Conservation (phyloP, 495 filamentous ascomycete species). For the Annulohypoxylon bovei region DNA sequence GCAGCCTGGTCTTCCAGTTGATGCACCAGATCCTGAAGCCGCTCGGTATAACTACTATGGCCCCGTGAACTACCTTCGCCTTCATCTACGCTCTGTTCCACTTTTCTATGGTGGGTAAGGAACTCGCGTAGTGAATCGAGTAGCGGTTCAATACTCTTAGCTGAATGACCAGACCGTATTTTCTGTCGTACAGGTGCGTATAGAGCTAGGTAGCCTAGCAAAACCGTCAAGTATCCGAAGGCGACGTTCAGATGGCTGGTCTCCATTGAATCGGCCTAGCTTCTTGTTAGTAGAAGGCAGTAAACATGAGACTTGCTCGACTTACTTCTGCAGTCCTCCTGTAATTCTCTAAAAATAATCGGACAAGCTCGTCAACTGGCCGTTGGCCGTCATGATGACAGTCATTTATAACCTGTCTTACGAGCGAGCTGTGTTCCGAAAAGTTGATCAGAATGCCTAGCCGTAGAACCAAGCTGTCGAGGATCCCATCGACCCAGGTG, state of each 20-base stretch:
- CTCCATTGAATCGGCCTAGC: slow-evolving; percentile 82
- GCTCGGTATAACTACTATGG: slow-evolving; percentile 64
- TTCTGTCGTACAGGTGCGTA: slow-evolving; percentile 59
- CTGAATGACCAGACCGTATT: slow-evolving; percentile 64
- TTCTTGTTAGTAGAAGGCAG: slow-evolving; percentile 23
- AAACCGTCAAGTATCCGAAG: slow-evolving; percentile 87
- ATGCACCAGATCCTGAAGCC: slow-evolving; percentile 66
- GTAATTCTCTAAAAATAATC: slow-evolving; percentile 63
- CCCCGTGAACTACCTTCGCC: slow-evolving; percentile 54
- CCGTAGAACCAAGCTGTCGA: slow-evolving; percentile 80
- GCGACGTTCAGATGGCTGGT: slow-evolving; percentile 88
- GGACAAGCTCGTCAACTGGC: slow-evolving; percentile 58
- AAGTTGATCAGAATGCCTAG: slow-evolving; percentile 91
- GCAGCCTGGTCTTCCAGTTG: slow-evolving; percentile 49
- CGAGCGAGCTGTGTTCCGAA: slow-evolving; percentile 68
- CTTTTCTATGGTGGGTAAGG: slow-evolving; percentile 76
- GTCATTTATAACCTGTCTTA: slow-evolving; percentile 44
- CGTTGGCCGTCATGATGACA: slow-evolving; percentile 41
- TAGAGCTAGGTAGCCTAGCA: slow-evolving; percentile 82
- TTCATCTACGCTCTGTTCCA: slow-evolving; percentile 67
- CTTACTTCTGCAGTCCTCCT: slow-evolving; percentile 60
- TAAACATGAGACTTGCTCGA: slow-evolving; percentile 16
- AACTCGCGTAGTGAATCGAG: slow-evolving; percentile 89
- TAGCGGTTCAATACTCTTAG: slow-evolving; percentile 68
- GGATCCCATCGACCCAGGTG: slow-evolving; percentile 50